Evolutionary conservation across 78 protist genomes (phyloP), one percentile per base, ranked within the genome.

Genomic region (Creolimax fragrantissima): DNA sequence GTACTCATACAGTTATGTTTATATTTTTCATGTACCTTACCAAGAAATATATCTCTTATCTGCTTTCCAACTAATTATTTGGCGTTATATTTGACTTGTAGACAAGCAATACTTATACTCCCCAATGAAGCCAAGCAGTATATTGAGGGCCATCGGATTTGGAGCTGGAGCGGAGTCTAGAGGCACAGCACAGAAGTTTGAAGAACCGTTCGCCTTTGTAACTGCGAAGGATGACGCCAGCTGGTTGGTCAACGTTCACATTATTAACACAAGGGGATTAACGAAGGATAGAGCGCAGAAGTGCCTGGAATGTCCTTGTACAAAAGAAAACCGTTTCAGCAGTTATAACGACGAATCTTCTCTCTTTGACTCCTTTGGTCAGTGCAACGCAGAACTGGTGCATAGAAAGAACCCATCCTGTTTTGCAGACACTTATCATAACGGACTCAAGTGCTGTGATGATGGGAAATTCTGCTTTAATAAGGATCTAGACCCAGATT

Each of bases 241-340:
- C 81, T 88, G 90, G 90, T 5, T n/a, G 5, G 90, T 74, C 7
- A 88, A 88, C 67, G 90, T 88, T 5, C 90, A 88, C 90, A 88
- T 88, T 5, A 88, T 88, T 32, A 88, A 88, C 7, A 88, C 45
- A 32, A 6, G 90, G 7, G 44, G 37, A 43, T 35, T 84, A 17
- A 39, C n/a, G n/a, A 17, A 39, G 17, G 88, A 84, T 24, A 84
- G 17, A 11, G 74, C 74, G 74, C 90, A 88, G 42, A 43, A 32
- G 47, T 88, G 90, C 7, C 90, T 88, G 37, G 90, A 88, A 36
- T 88, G 90, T 2, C 90, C 90, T 7, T 88, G 90, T 32, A 88
- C 90, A n/a, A 11, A 7, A 45, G 90, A 88, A 1, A n/a, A 88
- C 67, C 24, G 7, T 11, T 88, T 88, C 67, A 32, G 44, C 67